Evolutionary conservation across 441 rosid genomes (phyloP), one percentile per base, ranked within the genome.

Genomic region (Omphalea diandra): DNA sequence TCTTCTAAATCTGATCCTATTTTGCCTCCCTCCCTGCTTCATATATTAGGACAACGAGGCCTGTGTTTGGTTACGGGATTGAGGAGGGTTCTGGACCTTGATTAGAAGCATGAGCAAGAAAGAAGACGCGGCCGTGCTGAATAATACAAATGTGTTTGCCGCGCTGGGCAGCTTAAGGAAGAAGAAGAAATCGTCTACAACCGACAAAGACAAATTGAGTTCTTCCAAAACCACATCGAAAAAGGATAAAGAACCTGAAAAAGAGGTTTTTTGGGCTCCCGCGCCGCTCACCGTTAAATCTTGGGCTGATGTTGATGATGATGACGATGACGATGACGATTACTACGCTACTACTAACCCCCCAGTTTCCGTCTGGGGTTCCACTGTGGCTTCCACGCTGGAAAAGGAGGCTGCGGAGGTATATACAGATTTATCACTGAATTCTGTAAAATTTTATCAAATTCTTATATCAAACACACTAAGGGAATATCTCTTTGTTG

Each of bases 271-370:
- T 58, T 92, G 97, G 97, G 81, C 88, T 0, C 94, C 93, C 17
- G 71, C 89, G 2, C 91, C 93, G 0, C 78, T 90, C 73, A 88
- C 74, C 43, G 81, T 52, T 12, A 84, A 84, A 78, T 88, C 94
- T 2, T 92, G 98, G 98, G 97, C 91, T 5, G 96, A 92, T 80
- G 84, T 87, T 4, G 93, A 86, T 43, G 92, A 87, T 4, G 88
- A 86, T 0, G 98, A 92, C 1, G 97, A 91, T 0, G 97, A 90
- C n/a, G n/a, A n/a, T n/a, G n/a, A n/a, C 1, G 98, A 92, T 74
- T 90, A 90, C 60, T 92, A 81, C 59, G 89, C 89, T 10, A 88
- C 91, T 70, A 76, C 90, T 0, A 93, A 86, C 2, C 94, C 93
- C 12, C 85, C 80, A 1, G 72, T 62, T 12, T 59, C 86, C 12